Evolutionary conservation across 805 yeast species (phyloP).

Genomic region (Starmerella geochares): DNA sequence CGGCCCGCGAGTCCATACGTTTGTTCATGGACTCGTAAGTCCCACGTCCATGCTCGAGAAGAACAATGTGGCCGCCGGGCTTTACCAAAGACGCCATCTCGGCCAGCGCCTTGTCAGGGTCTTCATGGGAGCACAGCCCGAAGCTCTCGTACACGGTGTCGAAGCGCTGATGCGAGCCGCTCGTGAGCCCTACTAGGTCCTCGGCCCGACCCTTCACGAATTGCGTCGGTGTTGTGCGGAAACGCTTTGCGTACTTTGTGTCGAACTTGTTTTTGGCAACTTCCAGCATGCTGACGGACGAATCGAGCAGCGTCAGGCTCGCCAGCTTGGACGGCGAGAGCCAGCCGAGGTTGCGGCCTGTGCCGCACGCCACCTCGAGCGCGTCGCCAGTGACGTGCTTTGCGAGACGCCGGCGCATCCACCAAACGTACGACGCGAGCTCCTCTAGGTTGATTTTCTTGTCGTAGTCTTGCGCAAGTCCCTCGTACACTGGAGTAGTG

Average conservation of each 20-base stretch:
- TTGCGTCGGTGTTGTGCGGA: conserved; percentile 49
- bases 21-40: conserved; percentile 66
- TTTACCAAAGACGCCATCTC: conserved; percentile 64
- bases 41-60: conserved; percentile 90
- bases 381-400: conserved; percentile 75
- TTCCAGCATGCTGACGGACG: conserved; percentile 78
- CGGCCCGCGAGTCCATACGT: conserved; percentile 73
- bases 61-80: conserved; percentile 81
- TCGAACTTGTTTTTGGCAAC: conserved; percentile 65
- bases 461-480: conserved; percentile 72
- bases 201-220: conserved; percentile 89
- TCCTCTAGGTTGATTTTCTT: conserved; percentile 68
- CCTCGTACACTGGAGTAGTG: conserved; percentile 56
- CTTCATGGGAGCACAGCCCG: conserved; percentile 91
- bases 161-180: conserved; percentile 42
- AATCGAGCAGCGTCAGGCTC: conserved; percentile 76
- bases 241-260: conserved; percentile 35
- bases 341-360: conserved; percentile 83
- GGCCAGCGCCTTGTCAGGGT: conserved; percentile 71
- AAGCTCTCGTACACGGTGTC: conserved; percentile 91
- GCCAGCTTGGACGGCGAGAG: conserved; percentile 48
- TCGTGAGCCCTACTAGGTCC: conserved; percentile 53
- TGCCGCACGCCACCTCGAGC: conserved; percentile 88
- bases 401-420: conserved; percentile 70
- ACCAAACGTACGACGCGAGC: conserved; percentile 37